Evolutionary conservation across 2,329 filamentous ascomycete genomes (phyloP), one percentile per base, ranked within the genome.

Genomic region (Paraconiothyrium brasiliense): DNA sequence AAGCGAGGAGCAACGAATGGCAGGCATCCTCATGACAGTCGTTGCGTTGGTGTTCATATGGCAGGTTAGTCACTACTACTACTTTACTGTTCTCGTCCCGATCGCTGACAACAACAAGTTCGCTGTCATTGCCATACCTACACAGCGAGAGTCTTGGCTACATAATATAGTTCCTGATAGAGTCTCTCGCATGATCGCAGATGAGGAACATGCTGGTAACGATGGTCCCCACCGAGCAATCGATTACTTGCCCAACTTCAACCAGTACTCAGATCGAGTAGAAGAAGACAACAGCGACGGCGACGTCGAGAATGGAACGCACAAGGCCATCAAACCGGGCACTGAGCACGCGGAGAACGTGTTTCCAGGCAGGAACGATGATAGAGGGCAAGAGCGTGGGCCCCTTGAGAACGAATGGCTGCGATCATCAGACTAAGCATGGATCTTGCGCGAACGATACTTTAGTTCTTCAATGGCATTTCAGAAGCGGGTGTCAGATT

Each of bases 11-110:
- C 83, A 84, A 71, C 79, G 77, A 6, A 82, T 83, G 32, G 84
- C 87, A 0, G 85, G 85, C 0, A 69, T 88, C 22, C 80, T 89
- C 43, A 81, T 91, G 52, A 81, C 78, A 0, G 83, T 89, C 6
- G 73, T 77, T 0, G 70, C 66, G 7, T 58, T 78, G 56, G 75
- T 78, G 1, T 73, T 76, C 37, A 20, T 77, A 8, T 78, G 76
- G 72, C 72, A 76, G 72, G 74, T 72, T 46, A 32, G 73, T 62
- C 24, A 24, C 14, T 20, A 27, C 37, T 27, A 11, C 16, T 37
- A 13, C n/a, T 13, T 52, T 37, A 14, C 11, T 20, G 30, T 10
- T n/a, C 9, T 27, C 9, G 32, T 47, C 6, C 7, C 41, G 13
- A 10, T 27, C 20, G n/a, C 56, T 58, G 20, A 54, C 11, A 22